A percentile compares a stretch with the other conserved stretches of the same genome.
These are phyloP conservation scores for Nicotiana benthamiana DNA, from an alignment of 257 asterid genomes.

Conservation along the genomic window DNA sequence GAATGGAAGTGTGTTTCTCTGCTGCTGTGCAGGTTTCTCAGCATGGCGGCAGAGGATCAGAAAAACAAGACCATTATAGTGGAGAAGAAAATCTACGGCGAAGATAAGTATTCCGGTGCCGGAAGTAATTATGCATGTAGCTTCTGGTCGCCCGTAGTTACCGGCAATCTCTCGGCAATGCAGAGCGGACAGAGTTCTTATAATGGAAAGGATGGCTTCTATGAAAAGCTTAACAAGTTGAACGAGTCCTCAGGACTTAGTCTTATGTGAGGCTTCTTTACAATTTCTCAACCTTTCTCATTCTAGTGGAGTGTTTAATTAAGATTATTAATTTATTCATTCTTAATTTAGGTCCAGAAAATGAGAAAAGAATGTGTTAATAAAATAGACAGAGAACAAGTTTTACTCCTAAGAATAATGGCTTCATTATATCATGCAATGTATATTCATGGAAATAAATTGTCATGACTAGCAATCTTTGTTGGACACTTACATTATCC, in stretches of 20 bases:
- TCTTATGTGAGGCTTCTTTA: slow-evolving; percentile 34
- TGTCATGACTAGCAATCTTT: neutral
- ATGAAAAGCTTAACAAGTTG: slow-evolving; percentile 42
- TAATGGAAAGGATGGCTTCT: slow-evolving; percentile 35
- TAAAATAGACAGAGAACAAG: no score
- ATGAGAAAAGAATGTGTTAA: no score
- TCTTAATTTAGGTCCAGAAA: no score
- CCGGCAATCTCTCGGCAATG: neutral
- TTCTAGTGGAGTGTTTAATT: neutral
- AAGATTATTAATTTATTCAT: neutral
- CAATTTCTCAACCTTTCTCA: slow-evolving; percentile 1
- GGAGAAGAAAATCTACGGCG: slow-evolving; percentile 10
- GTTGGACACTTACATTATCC: neutral
- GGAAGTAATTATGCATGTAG: neutral
- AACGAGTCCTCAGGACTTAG: slow-evolving; percentile 69
- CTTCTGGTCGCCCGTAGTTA: neutral
- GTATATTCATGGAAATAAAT: no score
- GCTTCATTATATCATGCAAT: no score
- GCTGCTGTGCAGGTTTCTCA: neutral
- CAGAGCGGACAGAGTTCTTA: neutral
- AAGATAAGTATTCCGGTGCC: neutral
- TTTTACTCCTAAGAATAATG: no score
- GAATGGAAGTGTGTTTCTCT: neutral
- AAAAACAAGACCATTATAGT: neutral
- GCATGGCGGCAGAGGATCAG: neutral